Percentiles rank a stretch among this genome's conserved stretches.
Conservation (phyloP, 2,329 filamentous ascomycete species). For the Colletotrichum incanum region DNA sequence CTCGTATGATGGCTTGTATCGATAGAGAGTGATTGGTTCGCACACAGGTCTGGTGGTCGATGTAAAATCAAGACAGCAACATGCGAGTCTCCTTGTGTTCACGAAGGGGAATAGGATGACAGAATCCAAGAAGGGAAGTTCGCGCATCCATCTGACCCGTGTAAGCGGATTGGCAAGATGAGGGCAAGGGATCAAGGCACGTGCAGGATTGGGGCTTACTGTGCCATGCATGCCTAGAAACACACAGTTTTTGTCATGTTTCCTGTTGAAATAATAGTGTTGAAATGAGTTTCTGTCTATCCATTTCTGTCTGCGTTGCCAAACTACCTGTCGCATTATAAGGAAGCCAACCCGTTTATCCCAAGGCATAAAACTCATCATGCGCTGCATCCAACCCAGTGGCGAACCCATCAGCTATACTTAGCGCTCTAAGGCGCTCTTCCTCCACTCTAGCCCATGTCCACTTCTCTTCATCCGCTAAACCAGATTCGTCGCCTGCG, state of each 20-base stretch:
- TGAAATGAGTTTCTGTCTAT: background rate
- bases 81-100: background rate
- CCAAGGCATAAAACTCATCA: constrained; percentile 24
- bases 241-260: background rate
- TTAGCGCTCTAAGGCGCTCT: constrained; percentile 25
- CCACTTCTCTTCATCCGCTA: constrained; percentile 13
- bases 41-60: background rate
- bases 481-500: background rate
- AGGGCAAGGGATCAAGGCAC: constrained; percentile 9
- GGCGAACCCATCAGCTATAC: constrained; percentile 26
- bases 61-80: background rate
- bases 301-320: background rate
- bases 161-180: constrained; percentile 22
- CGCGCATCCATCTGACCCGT: background rate
- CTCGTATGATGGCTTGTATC: no score
- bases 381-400: constrained; percentile 31
- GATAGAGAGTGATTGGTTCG: background rate
- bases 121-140: background rate
- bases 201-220: constrained; percentile 18
- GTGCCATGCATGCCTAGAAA: background rate
- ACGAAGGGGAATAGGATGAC: background rate
- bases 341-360: background rate
- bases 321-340: no score
- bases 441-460: constrained; percentile 36
- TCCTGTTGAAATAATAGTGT: background rate